Percentiles rank a stretch among this genome's conserved stretches.
phyloP scores from a whole-genome alignment of 2,329 filamentous ascomycete genomes.

The Diplocarpon rosae region DNA sequence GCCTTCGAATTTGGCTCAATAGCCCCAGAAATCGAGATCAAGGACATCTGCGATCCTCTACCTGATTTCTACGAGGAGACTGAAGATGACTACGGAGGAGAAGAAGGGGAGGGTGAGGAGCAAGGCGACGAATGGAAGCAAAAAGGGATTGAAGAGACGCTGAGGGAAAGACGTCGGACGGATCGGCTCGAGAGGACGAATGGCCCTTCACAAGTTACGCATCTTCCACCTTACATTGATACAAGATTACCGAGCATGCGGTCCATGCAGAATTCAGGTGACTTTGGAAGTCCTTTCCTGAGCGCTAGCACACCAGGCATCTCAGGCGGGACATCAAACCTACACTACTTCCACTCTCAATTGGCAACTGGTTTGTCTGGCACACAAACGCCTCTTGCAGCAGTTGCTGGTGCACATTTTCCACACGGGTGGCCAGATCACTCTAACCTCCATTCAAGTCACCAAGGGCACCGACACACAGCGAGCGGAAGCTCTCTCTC shows the following conservation, averaged over 20 bases:
- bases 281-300: slow-evolving; percentile 45
- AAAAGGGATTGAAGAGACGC: slow-evolving; percentile 14
- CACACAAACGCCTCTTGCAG: slow-evolving; percentile 67
- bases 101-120: slow-evolving; percentile 38
- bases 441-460: slow-evolving; percentile 15
- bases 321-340: slow-evolving; percentile 61
- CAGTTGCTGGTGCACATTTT: slow-evolving; percentile 61
- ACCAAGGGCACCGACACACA: slow-evolving; percentile 21
- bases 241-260: slow-evolving; percentile 28
- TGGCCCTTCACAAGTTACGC: slow-evolving; percentile 15
- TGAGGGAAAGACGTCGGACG: slow-evolving; percentile 28
- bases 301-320: slow-evolving; percentile 51
- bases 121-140: slow-evolving; percentile 28
- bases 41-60: slow-evolving; percentile 91
- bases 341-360: slow-evolving; percentile 76
- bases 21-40: slow-evolving; percentile 77
- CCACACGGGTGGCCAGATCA: slow-evolving; percentile 38
- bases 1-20: slow-evolving; percentile 85
- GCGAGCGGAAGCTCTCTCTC: slow-evolving; percentile 25
- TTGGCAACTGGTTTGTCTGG: slow-evolving; percentile 61
- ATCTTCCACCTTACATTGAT: slow-evolving; percentile 31
- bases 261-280: slow-evolving; percentile 25
- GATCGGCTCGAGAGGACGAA: slow-evolving; percentile 28
- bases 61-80: slow-evolving; percentile 92
- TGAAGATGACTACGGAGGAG: slow-evolving; percentile 49